Evolutionary conservation across 192 early-diverging fungal species (phyloP).

Genomic region (Coemansia sp.): DNA sequence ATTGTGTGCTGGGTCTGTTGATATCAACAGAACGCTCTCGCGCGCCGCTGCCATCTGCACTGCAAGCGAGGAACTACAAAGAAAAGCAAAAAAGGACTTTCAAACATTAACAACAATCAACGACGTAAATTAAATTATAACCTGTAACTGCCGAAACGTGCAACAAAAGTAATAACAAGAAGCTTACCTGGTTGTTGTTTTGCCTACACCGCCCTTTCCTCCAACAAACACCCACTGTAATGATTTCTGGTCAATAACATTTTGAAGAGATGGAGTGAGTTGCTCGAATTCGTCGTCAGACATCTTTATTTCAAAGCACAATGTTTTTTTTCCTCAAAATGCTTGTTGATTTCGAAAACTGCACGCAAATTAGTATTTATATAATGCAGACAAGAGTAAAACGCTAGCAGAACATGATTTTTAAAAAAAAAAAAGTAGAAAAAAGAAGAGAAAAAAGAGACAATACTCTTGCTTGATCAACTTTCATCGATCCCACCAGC

Average conservation of each 20-base stretch:
- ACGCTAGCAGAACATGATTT: neutral
- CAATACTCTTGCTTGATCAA: neutral
- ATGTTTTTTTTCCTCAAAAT: neutral
- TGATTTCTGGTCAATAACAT: constrained; percentile 94
- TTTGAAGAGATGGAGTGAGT: constrained; percentile 85
- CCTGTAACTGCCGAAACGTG: neutral
- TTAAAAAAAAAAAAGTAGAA: neutral
- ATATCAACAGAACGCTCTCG: constrained; percentile 94
- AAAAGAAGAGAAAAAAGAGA: constrained; percentile 13
- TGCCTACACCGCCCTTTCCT: constrained; percentile 99
- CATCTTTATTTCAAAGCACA: constrained; percentile 19
- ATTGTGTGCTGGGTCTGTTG: constrained; percentile 99
- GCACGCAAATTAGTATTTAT: neutral
- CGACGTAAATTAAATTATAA: neutral
- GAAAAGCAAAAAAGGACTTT: neutral
- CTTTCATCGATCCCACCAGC: neutral
- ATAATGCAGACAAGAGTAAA: neutral
- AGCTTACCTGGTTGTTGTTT: constrained; percentile 67
- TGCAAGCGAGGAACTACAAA: constrained; percentile 85
- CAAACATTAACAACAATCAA: neutral
- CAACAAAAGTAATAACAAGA: constrained; percentile 20
- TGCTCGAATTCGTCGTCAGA: constrained; percentile 73
- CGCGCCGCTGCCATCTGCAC: constrained; percentile 88
- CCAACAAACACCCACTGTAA: constrained; percentile 99
- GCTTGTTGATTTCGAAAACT: neutral